Evolutionary conservation across 2,329 filamentous ascomycete species (phyloP).

Genomic region (Fusarium pseudonygamai): DNA sequence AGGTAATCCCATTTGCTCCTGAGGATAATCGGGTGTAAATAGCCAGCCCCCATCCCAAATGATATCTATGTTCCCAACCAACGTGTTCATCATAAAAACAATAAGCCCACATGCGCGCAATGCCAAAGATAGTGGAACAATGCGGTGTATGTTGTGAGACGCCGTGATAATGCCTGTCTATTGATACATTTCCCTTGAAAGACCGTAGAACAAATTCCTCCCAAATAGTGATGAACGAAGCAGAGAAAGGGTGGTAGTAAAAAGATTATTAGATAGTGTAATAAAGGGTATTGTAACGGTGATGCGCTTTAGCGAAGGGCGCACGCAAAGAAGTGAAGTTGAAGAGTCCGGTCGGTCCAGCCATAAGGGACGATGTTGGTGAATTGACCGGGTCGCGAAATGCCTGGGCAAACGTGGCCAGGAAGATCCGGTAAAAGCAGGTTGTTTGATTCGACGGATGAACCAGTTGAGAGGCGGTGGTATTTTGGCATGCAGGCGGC

Average conservation of each 20-base stretch:
- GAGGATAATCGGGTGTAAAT: slow-evolving; percentile 20
- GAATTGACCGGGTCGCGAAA: slow-evolving; percentile 17
- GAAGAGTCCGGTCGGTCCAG: slow-evolving; percentile 42
- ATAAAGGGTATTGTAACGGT: slow-evolving; percentile 37
- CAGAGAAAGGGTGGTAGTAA: slow-evolving; percentile 10
- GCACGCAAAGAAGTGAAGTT: slow-evolving; percentile 37
- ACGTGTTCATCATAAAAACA: slow-evolving; percentile 42
- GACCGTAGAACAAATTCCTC: slow-evolving; percentile 34
- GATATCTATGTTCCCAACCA: slow-evolving; percentile 44
- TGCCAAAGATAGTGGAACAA: slow-evolving; percentile 14
- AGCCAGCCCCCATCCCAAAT: slow-evolving; percentile 34
- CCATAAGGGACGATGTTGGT: slow-evolving; percentile 33
- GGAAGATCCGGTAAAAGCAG: slow-evolving; percentile 34
- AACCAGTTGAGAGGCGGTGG: not conserved
- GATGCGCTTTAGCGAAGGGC: slow-evolving; percentile 17
- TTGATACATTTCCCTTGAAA: slow-evolving; percentile 43
- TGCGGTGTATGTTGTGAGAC: slow-evolving; percentile 40
- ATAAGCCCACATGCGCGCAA: slow-evolving; percentile 14
- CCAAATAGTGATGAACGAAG: slow-evolving; percentile 34
- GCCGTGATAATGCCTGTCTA: slow-evolving; percentile 44
- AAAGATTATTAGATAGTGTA: slow-evolving; percentile 38
- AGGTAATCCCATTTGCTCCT: slow-evolving; percentile 35
- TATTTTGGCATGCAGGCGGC: slow-evolving; percentile 18
- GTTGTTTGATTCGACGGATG: slow-evolving; percentile 35
- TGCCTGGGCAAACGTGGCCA: slow-evolving; percentile 2